phyloP scores from a whole-genome alignment of 2,329 filamentous ascomycete species.

The Phialocephala subalpina region DNA sequence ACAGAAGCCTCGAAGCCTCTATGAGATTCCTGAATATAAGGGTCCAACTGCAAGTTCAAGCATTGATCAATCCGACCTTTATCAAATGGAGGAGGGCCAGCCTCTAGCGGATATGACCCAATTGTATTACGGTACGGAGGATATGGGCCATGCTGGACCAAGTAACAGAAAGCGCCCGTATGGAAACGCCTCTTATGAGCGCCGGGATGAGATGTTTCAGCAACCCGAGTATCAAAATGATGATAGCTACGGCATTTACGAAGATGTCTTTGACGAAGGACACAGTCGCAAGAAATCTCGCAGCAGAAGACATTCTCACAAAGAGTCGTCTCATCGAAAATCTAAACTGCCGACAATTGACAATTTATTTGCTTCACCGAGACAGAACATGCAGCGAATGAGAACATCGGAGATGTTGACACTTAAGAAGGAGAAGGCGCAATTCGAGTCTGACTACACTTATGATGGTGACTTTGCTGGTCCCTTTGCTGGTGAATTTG shows the following conservation, averaged over 20 bases:
- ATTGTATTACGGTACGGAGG: background rate
- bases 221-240: background rate
- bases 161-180: background rate
- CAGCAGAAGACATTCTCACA: background rate
- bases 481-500: background rate
- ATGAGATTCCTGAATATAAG: background rate
- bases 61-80: background rate
- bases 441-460: background rate
- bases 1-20: background rate
- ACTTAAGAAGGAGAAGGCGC: background rate
- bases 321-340: background rate
- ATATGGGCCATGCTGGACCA: background rate
- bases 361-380: background rate
- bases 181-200: background rate
- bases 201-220: background rate
- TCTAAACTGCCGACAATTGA: background rate
- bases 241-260: background rate
- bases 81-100: background rate
- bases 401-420: background rate
- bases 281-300: background rate
- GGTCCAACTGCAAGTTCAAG: background rate
- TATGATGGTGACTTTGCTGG: background rate
- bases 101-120: background rate
- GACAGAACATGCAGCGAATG: background rate
- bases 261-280: background rate